Percentiles rank a stretch among this genome's conserved stretches.
Evolutionary conservation across 2,329 filamentous ascomycete species (phyloP).

Genomic region (Claviceps sp.): DNA sequence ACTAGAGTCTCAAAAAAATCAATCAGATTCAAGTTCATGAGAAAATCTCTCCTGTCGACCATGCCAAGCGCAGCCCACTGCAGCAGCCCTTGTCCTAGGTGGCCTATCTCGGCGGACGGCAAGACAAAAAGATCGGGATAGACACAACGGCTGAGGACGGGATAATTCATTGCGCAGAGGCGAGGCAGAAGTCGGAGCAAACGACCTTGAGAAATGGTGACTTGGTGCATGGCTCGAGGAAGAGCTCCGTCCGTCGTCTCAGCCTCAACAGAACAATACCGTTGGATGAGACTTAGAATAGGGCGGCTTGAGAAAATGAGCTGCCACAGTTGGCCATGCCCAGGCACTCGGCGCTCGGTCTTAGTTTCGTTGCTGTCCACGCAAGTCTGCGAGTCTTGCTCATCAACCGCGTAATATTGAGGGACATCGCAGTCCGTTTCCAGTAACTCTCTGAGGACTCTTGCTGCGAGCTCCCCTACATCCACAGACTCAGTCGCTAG

Average conservation of each 20-base stretch:
- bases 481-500: conserved; percentile 37
- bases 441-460: conserved; percentile 38
- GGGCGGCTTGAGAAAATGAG: conserved; percentile 33
- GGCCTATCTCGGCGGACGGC: conserved; percentile 9
- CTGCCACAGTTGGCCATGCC: conserved; percentile 40
- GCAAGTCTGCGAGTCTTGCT: background rate
- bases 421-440: conserved; percentile 37
- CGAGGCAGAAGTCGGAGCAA: conserved; percentile 37
- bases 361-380: conserved; percentile 22
- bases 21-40: conserved; percentile 38
- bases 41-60: conserved; percentile 33
- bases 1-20: conserved; percentile 40
- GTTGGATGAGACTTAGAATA: conserved; percentile 31
- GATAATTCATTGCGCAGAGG: conserved; percentile 33
- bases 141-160: conserved; percentile 22
- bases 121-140: conserved; percentile 21
- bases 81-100: conserved; percentile 27
- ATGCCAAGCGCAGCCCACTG: conserved; percentile 38
- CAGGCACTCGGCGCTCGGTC: conserved; percentile 25
- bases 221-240: conserved; percentile 22
- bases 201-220: conserved; percentile 38
- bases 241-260: conserved; percentile 11
- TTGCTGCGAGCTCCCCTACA: conserved; percentile 39
- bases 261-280: conserved; percentile 20
- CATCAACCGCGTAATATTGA: conserved; percentile 7